Evolutionary conservation across 495 filamentous ascomycete species (phyloP).

Genomic region (Penicillium psychrofluorescens): DNA sequence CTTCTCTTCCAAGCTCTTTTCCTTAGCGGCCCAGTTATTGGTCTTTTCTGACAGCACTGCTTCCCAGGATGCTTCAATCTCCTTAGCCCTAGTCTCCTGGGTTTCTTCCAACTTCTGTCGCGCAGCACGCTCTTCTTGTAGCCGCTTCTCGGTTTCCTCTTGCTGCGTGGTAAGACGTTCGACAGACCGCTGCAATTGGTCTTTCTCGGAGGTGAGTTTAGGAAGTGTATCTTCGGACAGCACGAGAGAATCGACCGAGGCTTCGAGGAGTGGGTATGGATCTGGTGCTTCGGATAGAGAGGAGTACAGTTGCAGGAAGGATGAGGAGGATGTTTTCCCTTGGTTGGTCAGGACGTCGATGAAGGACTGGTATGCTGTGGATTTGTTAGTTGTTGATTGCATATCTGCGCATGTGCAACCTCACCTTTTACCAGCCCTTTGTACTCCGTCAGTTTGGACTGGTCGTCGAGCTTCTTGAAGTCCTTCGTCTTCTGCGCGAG

Average conservation of each 20-base stretch:
- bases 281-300: conserved; percentile 92
- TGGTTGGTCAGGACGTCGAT: conserved; percentile 95
- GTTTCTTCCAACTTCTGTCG: conserved; percentile 68
- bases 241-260: conserved; percentile 88
- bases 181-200: conserved; percentile 74
- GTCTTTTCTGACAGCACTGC: conserved; percentile 91
- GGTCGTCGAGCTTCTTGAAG: conserved; percentile 90
- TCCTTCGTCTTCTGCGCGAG: conserved; percentile 98
- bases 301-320: conserved; percentile 88
- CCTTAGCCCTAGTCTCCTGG: conserved; percentile 70
- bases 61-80: conserved; percentile 83
- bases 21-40: conserved; percentile 93
- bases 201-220: conserved; percentile 77
- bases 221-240: conserved; percentile 85
- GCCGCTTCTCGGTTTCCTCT: conserved; percentile 70
- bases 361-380: conserved; percentile 80
- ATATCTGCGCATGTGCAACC: neutral
- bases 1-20: conserved; percentile 86
- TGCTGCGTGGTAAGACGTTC: conserved; percentile 81
- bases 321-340: conserved; percentile 82
- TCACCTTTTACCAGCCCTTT: conserved; percentile 83
- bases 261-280: conserved; percentile 92
- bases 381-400: neutral
- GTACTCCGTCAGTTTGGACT: conserved; percentile 76
- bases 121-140: conserved; percentile 66